Evolutionary conservation across 2,329 filamentous ascomycete species (phyloP), one percentile per base, ranked within the genome.

Genomic region (Botrytis squamosa): DNA sequence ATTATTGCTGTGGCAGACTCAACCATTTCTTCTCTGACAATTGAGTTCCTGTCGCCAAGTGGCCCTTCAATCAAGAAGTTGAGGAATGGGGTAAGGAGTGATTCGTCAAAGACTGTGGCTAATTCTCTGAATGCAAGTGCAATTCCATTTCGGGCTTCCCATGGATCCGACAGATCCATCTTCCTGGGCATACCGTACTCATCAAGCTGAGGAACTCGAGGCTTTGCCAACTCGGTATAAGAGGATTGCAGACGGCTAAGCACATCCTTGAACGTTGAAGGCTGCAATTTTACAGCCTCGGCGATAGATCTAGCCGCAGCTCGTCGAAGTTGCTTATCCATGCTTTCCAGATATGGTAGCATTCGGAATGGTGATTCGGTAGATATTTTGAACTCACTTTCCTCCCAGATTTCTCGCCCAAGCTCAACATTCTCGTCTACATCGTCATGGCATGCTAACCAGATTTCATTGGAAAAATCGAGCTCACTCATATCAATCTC

Each of bases 111-210:
- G 16, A 90, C 84, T 10, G 88, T 84, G 2, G 93, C 90, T 77
- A 99, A 88, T 78, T 96, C 92, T 82, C 91, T 93, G 84, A 97
- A 97, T 3, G 94, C 91, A 36, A 94, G 87, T 14, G 94, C 95
- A 78, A 98, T 91, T 72, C 96, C 96, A 80, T 97, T 95, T 77
- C 97, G 89, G 20, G 90, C 89, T 82, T 98, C 94, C 95, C 95
- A 99, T 2, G 92, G 92, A 83, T 99, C 96, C 8, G 92, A 88
- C 18, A 94, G 85, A 77, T 98, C 93, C 80, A 92, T 90, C 84
- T 97, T 98, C 80, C 90, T 92, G 4, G 94, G 93, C 93, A 99
- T 97, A 71, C 97, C 96, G 81, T 94, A 98, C 76, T 95, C 92
- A 81, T 99, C 95, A 57, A 95, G 90, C 79, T 95, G 91, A 18